Evolutionary conservation across 1,284 basidiomycete species (phyloP), one percentile per base, ranked within the genome.

Genomic region (Sphagnurus paluster): DNA sequence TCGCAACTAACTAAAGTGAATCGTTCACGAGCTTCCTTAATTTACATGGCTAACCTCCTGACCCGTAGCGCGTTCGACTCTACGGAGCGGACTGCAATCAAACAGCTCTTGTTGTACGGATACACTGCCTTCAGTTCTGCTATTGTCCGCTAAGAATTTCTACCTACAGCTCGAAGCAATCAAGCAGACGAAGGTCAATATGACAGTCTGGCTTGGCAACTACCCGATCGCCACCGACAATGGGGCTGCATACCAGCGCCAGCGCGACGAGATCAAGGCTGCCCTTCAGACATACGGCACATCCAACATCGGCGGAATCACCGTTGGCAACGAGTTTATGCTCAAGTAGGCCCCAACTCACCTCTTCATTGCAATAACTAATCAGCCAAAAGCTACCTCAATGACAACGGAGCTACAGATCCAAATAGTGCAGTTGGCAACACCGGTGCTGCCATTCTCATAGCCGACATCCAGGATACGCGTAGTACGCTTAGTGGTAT

Each of bases 191-290:
- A 91, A 96, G 66, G 90, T 93, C 44, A 77, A 96, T 67, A 77
- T 98, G 80, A 72, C 70, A 8, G 88, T 98, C 11, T 97, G 75
- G 67, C 75, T 93, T n/a, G 95, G 85, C 23, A 91, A 90, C 58
- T 98, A 86, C 64, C 75, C 76, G 21, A 56, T 74, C 8, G 62
- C 85, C 28, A 82, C 87, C 53, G 80, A 87, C 49, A 70, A 76
- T 21, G 69, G 74, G 0, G 84, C 87, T 2, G 56, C 55, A 2
- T 97, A 93, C 63, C 55, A 66, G 1, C 76, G 87, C 37, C 95
- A 98, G 67, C 78, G 82, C 29, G 74, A 78, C 49, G 70, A 72
- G 26, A 79, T 96, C 51, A 69, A 82, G 49, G 67, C 72, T 8
- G 89, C 87, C 13, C 69, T 98, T 51, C 64, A 84, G 59, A 85